Base-by-base conservation (phyloP, 805 yeast species). In the Pichia eremophila region DNA sequence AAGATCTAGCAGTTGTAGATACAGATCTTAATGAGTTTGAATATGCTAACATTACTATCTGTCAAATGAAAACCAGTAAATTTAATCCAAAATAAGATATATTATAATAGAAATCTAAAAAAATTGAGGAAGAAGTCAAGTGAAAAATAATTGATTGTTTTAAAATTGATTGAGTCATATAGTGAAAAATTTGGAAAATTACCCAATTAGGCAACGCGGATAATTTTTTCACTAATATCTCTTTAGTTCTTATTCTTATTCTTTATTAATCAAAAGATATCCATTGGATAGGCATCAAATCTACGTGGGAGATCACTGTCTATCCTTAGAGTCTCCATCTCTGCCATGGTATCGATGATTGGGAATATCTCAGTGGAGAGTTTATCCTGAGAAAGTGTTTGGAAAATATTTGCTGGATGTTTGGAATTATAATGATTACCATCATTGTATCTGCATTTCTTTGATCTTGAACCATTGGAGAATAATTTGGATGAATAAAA, bases 291-390 rank as follows among this genome's bases (percentile, higher is more conserved):
- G 2, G 27, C 11, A 12, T 48, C 50, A 25, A 48, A 48, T 5
- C 40, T 25, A 6, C 47, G 28, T 5, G 50, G 50, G 7, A 41
- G 17, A 15, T 40, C 35, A 27, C 35, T 12, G 5, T 38, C 36
- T 8, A 34, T 39, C 7, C 50, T 42, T 8, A 22, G 9, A 5
- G 31, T 17, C 29, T 48, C 50, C 8, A 10, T 4, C 12, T 52
- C 51, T 1, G 67, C 69, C 63, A 65, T 60, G 29, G 52, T 58
- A 42, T 54, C 53, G 18, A 64, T 57, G 18, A 56, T 50, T 2
- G 67, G 67, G 5, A 51, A 38, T 5, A 64, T 44, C 22, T 65
- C 63, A 11, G 51, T 40, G 12, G 55, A 48, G 9, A 59, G 28
- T 11, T 39, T 46, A 3, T 27, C 12, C 6, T 40, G 38, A 18